Base-by-base conservation (phyloP, 108 stramenopile genomes). In the Thalassiosira profunda region DNA sequence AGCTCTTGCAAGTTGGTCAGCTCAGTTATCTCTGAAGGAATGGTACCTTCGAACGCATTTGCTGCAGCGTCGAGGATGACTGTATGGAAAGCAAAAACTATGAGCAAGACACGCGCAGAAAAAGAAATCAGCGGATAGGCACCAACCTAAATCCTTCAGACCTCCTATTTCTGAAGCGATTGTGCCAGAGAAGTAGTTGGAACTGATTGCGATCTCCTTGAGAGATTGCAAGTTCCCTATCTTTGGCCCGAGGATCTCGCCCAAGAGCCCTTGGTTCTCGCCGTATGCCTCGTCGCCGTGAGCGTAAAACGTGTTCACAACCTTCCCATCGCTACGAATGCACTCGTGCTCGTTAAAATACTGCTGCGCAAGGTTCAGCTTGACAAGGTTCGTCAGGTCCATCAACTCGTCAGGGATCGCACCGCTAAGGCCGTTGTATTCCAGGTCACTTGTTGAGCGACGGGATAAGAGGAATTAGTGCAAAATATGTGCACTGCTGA, bases 141-240 rank as follows among this genome's bases (percentile, higher is more conserved):
- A 72, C 72, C 11, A 42, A 63, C 70, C 71, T 45, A 79, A 62
- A 54, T 79, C 61, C 58, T 73, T 73, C 45, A 79, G 40, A 28
- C 74, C 58, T 7, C 72, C 71, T 17, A 78, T 47, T 2, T 34
- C 26, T 23, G 57, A 44, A 12, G 44, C 10, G 21, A 79, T 34
- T 11, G 21, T 21, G n/a, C 77, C 77, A 29, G 10, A 52, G 18
- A 17, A 52, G 29, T 7, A 31, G 3, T 8, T n/a, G 33, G 17
- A 11, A 4, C 29, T 52, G 28, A 31, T 28, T 52, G 10, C 29
- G 4, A 31, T 15, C 17, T 5, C 72, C 43, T 78, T 78, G 65
- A 78, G 65, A 18, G 56, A 67, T 44, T 41, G 6, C 74, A 65
- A 76, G 38, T 47, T 59, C n/a, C 33, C 41, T 2, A 59, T 59